These are phyloP conservation scores for Backusella liffmaniae DNA, from an alignment of 192 early-diverging fungal genomes.

Conservation along the genomic window DNA sequence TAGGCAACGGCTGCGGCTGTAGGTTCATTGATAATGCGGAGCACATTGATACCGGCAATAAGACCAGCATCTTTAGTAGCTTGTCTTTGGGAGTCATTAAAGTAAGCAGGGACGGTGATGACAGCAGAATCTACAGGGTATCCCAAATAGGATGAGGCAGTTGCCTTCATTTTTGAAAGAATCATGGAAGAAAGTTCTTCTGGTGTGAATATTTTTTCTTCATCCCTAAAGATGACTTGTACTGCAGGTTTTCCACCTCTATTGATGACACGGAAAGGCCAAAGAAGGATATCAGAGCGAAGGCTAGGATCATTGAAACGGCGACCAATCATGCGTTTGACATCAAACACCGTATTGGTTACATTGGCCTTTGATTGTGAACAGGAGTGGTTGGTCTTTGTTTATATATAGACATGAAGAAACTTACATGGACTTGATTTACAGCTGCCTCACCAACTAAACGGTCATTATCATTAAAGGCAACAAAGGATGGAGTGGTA, in stretches of 20 bases:
- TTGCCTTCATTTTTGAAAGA: constrained; percentile 86
- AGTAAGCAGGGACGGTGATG: constrained; percentile 91
- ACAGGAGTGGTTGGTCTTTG: too few species aligned
- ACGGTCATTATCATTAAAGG: constrained; percentile 85
- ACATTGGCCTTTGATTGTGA: constrained; percentile 52
- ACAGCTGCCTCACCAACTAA: constrained; percentile 91
- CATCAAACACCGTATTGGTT: constrained; percentile 85
- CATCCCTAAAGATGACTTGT: constrained; percentile 75
- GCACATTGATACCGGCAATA: constrained; percentile 80
- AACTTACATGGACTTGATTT: constrained; percentile 73
- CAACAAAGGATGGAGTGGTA: constrained; percentile 92
- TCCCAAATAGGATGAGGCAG: constrained; percentile 79
- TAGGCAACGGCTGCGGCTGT: constrained; percentile 99
- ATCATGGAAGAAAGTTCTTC: constrained; percentile 98
- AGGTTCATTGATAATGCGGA: constrained; percentile 93
- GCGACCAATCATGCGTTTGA: constrained; percentile 87
- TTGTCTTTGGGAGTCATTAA: constrained; percentile 90
- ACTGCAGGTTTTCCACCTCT: constrained; percentile 76
- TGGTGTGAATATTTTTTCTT: constrained; percentile 77
- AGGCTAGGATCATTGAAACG: constrained; percentile 81
- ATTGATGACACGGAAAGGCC: constrained; percentile 80
- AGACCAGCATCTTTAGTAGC: constrained; percentile 88
- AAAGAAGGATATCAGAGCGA: constrained; percentile 87
- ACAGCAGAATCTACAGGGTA: constrained; percentile 79
- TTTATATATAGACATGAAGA: too few species aligned